Percentiles rank a stretch among this genome's conserved stretches.
Conservation (phyloP, 192 early-diverging fungal species). For the Mortierella antarctica region DNA sequence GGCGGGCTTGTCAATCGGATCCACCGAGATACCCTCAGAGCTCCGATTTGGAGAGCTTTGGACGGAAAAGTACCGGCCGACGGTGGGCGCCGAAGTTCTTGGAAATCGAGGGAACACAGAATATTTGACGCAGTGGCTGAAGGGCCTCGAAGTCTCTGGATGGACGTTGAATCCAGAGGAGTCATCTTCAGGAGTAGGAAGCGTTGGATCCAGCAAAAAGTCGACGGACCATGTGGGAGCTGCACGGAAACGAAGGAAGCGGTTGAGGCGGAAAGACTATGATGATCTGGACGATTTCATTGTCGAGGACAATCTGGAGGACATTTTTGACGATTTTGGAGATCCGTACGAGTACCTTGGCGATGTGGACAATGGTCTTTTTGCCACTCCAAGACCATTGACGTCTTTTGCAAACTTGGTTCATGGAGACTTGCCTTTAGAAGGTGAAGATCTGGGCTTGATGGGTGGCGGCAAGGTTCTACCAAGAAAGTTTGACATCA, state of each 20-base stretch:
- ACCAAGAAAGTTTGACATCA: slow-evolving; percentile 48
- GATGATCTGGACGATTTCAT: slow-evolving; percentile 43
- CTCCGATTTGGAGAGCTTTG: slow-evolving; percentile 35
- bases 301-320: slow-evolving; percentile 22
- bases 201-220: slow-evolving; percentile 5
- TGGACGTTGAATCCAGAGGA: slow-evolving; percentile 52
- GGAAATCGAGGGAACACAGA: slow-evolving; percentile 38
- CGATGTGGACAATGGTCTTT: slow-evolving; percentile 26
- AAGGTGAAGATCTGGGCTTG: background rate
- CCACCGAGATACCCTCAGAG: slow-evolving; percentile 15
- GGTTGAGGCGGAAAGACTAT: slow-evolving; percentile 20
- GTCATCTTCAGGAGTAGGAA: background rate
- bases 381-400: slow-evolving; percentile 12
- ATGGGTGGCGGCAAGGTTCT: background rate
- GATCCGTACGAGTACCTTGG: slow-evolving; percentile 27
- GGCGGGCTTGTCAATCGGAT: slow-evolving; percentile 1
- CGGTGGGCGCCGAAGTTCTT: slow-evolving; percentile 29
- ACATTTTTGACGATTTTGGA: slow-evolving; percentile 23
- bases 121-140: slow-evolving; percentile 47
- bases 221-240: slow-evolving; percentile 18
- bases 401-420: slow-evolving; percentile 27
- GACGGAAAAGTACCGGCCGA: slow-evolving; percentile 48
- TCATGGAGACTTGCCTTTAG: background rate
- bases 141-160: slow-evolving; percentile 36
- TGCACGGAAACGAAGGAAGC: slow-evolving; percentile 31